These are phyloP conservation scores for Saksenaea oblongispora DNA, from an alignment of 371 early-diverging fungal species.

Conservation along the genomic window DNA sequence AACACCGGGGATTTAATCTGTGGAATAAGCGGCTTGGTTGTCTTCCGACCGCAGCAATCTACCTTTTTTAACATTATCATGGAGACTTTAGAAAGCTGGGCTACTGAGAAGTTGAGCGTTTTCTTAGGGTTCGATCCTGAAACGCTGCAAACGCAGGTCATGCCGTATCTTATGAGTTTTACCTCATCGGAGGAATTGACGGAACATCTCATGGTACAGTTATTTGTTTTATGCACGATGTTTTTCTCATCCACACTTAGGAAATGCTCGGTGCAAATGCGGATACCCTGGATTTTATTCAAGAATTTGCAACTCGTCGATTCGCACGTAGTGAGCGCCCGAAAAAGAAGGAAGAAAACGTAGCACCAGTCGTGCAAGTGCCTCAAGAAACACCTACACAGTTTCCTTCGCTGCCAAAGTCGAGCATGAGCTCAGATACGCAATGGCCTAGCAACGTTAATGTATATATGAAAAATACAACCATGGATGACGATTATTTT, in stretches of 20 bases:
- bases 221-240: not conserved
- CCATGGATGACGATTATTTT: constrained; percentile 50
- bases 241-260: constrained; percentile 7
- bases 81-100: constrained; percentile 33
- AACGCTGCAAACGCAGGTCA: constrained; percentile 38
- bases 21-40: no score
- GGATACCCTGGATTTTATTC: constrained; percentile 31
- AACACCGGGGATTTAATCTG: no score
- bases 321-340: constrained; percentile 12
- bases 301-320: constrained; percentile 36
- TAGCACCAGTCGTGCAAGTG: constrained; percentile 9
- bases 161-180: constrained; percentile 39
- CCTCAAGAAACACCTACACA: not conserved
- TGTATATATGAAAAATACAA: constrained; percentile 46
- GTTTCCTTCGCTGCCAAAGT: constrained; percentile 32
- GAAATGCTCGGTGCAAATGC: constrained; percentile 39
- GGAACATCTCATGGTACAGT: constrained; percentile 39
- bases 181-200: constrained; percentile 34
- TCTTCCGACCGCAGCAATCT: not conserved
- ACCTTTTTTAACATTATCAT: not conserved
- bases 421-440: constrained; percentile 15
- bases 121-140: constrained; percentile 52
- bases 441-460: constrained; percentile 47
- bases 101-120: constrained; percentile 37
- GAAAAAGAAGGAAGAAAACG: not conserved